A percentile compares a stretch with the other conserved stretches of the same genome.
phyloP scores from a whole-genome alignment of 2,329 filamentous ascomycete genomes.

The Escovopsis sp. region DNA sequence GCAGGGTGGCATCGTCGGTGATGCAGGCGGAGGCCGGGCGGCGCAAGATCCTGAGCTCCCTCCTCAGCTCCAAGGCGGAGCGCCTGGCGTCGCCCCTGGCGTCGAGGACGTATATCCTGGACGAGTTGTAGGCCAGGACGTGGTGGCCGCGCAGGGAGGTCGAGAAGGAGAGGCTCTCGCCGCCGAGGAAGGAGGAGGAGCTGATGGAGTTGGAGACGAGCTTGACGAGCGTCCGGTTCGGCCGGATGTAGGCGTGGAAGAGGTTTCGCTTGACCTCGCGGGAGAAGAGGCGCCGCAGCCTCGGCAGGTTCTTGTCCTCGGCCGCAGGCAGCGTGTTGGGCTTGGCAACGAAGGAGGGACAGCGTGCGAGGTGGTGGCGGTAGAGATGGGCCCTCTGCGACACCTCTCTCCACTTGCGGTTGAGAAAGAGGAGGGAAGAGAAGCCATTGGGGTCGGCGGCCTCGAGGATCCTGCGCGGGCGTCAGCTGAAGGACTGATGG shows the following conservation, averaged over 20 bases:
- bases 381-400: constrained; percentile 52
- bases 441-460: constrained; percentile 47
- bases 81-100: constrained; percentile 27
- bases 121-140: constrained; percentile 71
- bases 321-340: constrained; percentile 25
- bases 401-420: constrained; percentile 48
- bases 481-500: background rate
- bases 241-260: constrained; percentile 61
- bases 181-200: constrained; percentile 67
- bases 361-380: constrained; percentile 44
- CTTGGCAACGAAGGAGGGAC: constrained; percentile 41
- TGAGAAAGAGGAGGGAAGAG: constrained; percentile 50
- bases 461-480: constrained; percentile 39
- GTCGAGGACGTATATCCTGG: constrained; percentile 67
- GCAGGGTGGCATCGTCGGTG: constrained; percentile 57
- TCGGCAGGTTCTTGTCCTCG: constrained; percentile 37
- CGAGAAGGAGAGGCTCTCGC: constrained; percentile 74
- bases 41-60: constrained; percentile 67
- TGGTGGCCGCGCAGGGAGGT: constrained; percentile 62
- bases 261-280: constrained; percentile 61
- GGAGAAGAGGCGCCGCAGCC: constrained; percentile 50
- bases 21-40: constrained; percentile 65
- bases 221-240: constrained; percentile 56
- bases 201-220: constrained; percentile 73
- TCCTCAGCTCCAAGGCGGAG: constrained; percentile 45